A percentile compares a stretch with the other conserved stretches of the same genome.
Evolutionary conservation across 2,329 filamentous ascomycete species (phyloP).

Genomic region (Penicillium frequentans): DNA sequence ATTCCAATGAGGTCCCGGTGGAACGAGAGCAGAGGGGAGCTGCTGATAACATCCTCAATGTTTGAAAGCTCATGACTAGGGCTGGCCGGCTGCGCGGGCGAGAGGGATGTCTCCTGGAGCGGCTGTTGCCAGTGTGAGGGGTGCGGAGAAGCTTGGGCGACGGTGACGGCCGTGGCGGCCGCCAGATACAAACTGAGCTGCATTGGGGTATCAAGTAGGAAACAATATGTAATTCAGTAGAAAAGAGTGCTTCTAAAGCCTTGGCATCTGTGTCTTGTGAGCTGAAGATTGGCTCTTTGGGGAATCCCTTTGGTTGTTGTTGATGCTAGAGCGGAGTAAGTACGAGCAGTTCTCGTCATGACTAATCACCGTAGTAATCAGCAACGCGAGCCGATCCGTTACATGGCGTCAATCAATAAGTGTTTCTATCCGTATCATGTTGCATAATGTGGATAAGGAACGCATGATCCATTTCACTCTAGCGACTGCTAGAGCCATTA

Average conservation of each 20-base stretch:
- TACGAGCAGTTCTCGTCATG: not conserved
- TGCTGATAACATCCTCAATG: slow-evolving; percentile 39
- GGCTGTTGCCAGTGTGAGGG: slow-evolving; percentile 26
- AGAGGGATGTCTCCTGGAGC: slow-evolving; percentile 11
- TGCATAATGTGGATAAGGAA: too few relatives aligned
- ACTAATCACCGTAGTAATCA: not conserved
- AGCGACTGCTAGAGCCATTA: not conserved
- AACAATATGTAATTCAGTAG: not conserved
- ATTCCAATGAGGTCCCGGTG: slow-evolving; percentile 75
- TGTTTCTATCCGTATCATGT: not conserved
- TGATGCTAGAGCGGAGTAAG: not conserved
- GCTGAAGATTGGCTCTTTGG: not conserved
- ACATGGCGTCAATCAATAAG: not conserved
- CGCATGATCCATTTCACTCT: not conserved
- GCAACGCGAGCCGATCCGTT: not conserved
- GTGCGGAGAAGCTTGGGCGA: slow-evolving; percentile 29
- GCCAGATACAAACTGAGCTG: slow-evolving; percentile 21
- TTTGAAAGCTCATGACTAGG: slow-evolving; percentile 6
- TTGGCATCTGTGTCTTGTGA: not conserved
- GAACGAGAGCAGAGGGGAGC: slow-evolving; percentile 62
- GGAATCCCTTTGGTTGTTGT: not conserved
- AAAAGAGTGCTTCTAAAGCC: not conserved
- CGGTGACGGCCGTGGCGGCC: slow-evolving; percentile 17
- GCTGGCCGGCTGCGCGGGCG: not conserved
- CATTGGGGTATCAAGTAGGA: slow-evolving; percentile 8